Evolutionary conservation across 352 stramenopile genomes (phyloP).

Genomic region (Globisporangium paddicum): DNA sequence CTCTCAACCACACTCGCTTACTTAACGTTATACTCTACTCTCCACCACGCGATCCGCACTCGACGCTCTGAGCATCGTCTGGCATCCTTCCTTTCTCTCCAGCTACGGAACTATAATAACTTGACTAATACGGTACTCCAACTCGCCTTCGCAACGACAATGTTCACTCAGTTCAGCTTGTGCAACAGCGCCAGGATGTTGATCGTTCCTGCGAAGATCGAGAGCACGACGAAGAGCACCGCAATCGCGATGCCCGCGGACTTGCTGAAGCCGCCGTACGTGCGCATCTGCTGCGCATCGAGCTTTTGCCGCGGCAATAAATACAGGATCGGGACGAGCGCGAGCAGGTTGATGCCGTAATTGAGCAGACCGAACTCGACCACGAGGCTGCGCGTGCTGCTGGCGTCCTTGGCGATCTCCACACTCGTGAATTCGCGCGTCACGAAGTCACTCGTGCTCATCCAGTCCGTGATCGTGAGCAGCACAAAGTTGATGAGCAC

Average conservation of each 20-base stretch:
- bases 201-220: conserved; percentile 33
- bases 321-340: conserved; percentile 52
- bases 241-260: conserved; percentile 30
- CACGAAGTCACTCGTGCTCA: conserved; percentile 39
- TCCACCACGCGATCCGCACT: not conserved
- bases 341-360: conserved; percentile 45
- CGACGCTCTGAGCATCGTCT: not conserved
- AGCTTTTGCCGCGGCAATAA: conserved; percentile 65
- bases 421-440: conserved; percentile 29
- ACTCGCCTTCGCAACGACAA: not conserved
- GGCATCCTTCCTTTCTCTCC: not conserved
- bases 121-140: conserved; percentile 1
- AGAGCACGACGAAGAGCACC: conserved; percentile 36
- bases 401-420: conserved; percentile 26
- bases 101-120: not conserved
- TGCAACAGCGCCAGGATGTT: conserved; percentile 32
- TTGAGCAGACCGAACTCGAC: conserved; percentile 41
- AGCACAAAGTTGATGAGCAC: conserved; percentile 61
- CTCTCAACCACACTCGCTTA: not conserved
- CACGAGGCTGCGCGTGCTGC: conserved; percentile 27
- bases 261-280: conserved; percentile 43
- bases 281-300: conserved; percentile 56
- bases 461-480: conserved; percentile 50
- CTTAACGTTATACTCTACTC: not conserved
- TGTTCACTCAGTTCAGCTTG: conserved; percentile 4